Evolutionary conservation across 202 grass and related monocot genomes (phyloP).

Genomic region (Musa balbisiana): DNA sequence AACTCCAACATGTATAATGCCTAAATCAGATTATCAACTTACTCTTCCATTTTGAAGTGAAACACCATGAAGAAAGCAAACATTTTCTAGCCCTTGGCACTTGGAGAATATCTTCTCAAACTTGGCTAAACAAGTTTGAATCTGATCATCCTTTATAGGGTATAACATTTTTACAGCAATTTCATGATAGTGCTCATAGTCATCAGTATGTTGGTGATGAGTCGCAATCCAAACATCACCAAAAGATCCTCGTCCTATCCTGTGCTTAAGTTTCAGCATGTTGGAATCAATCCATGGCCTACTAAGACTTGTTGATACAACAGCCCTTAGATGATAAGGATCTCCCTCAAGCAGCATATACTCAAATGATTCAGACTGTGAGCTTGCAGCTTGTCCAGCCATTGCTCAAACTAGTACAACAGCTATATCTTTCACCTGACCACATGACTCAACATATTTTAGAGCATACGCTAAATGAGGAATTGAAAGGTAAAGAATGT

Average conservation of each 20-base stretch:
- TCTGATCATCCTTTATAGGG: conserved; percentile 85
- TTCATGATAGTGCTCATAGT: conserved; percentile 67
- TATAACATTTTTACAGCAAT: conserved; percentile 90
- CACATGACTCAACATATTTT: not conserved
- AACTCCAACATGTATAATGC: not conserved
- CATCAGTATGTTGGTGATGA: conserved; percentile 54
- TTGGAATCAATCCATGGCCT: conserved; percentile 72
- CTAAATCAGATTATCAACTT: conserved; percentile 14
- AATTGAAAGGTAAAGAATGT: not conserved
- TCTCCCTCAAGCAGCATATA: conserved; percentile 90
- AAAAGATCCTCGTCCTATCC: conserved; percentile 83
- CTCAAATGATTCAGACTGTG: conserved; percentile 55
- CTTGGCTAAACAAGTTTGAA: conserved; percentile 53
- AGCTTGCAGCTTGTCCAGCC: conserved; percentile 37
- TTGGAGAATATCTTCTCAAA: conserved; percentile 82
- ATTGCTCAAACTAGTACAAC: conserved; percentile 31
- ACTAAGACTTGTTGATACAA: conserved; percentile 63
- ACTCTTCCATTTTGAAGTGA: conserved; percentile 81
- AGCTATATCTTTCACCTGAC: not conserved
- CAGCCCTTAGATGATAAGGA: conserved; percentile 51
- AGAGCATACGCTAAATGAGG: not conserved
- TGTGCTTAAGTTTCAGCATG: conserved; percentile 67
- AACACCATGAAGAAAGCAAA: conserved; percentile 80
- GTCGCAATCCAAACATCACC: conserved; percentile 97
- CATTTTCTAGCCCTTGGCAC: conserved; percentile 50